phyloP scores from a whole-genome alignment of 2,329 filamentous ascomycete genomes.

The Fusarium concolor region DNA sequence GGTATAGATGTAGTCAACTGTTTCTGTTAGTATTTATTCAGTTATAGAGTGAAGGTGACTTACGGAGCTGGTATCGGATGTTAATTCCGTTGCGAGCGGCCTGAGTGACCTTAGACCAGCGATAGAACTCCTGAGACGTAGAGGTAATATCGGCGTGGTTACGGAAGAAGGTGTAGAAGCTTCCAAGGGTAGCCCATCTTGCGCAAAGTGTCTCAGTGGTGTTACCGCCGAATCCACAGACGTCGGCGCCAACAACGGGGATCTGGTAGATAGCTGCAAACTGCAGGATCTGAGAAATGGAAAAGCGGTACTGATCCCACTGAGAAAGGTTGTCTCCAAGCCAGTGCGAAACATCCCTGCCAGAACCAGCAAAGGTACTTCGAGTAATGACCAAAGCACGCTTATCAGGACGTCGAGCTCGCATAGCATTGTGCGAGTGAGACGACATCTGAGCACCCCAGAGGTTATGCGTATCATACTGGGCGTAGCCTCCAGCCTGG shows the following conservation, averaged over 20 bases:
- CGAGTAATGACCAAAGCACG: conserved; percentile 80
- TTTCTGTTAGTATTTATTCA: not conserved
- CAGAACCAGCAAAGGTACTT: conserved; percentile 80
- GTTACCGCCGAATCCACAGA: conserved; percentile 79
- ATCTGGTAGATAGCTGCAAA: conserved; percentile 75
- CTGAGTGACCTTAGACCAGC: conserved; percentile 69
- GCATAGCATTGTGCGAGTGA: conserved; percentile 73
- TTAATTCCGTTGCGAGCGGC: conserved; percentile 75
- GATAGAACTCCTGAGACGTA: conserved; percentile 72
- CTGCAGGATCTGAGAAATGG: conserved; percentile 68
- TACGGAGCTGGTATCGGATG: conserved; percentile 72
- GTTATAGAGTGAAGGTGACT: not conserved
- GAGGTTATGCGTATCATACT: conserved; percentile 76
- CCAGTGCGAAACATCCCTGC: conserved; percentile 71
- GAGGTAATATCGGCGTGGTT: conserved; percentile 67
- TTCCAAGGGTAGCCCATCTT: conserved; percentile 73
- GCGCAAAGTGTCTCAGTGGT: conserved; percentile 49
- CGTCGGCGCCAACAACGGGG: conserved; percentile 77
- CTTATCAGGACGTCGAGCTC: conserved; percentile 69
- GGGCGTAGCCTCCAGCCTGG: conserved; percentile 33
- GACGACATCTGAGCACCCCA: conserved; percentile 82
- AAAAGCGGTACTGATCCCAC: conserved; percentile 70
- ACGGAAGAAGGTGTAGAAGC: conserved; percentile 76
- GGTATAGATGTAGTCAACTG: conserved; percentile 80
- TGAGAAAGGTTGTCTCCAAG: conserved; percentile 58